phyloP scores from a whole-genome alignment of 75 land plant species.

The Isoetes taiwanensis region DNA sequence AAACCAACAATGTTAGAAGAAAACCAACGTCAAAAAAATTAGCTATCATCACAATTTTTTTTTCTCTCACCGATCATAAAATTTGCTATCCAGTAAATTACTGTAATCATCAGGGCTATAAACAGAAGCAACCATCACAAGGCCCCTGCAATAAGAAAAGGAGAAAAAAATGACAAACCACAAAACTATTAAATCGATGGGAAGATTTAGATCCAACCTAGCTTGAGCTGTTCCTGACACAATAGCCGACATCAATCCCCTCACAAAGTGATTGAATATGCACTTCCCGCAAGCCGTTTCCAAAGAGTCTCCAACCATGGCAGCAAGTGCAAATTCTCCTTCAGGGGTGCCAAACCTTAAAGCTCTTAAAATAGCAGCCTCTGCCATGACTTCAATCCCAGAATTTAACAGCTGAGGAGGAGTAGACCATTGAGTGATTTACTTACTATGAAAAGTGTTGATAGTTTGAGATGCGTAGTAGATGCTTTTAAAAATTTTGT shows the following conservation, averaged over 20 bases:
- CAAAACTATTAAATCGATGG: background rate
- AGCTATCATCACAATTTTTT: too few relatives aligned
- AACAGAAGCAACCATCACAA: conserved; percentile 50
- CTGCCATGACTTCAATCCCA: conserved; percentile 23
- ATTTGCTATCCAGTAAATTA: conserved; percentile 13
- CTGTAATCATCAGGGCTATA: conserved; percentile 52
- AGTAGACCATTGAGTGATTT: too few relatives aligned
- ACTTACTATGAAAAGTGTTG: too few relatives aligned
- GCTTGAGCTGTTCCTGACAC: conserved; percentile 50
- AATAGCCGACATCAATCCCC: conserved; percentile 34
- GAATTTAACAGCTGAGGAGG: too few relatives aligned
- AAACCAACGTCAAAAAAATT: background rate
- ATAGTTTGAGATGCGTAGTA: too few relatives aligned
- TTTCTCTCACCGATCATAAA: conserved; percentile 11
- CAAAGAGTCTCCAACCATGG: conserved; percentile 43
- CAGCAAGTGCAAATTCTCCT: conserved; percentile 72
- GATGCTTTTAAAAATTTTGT: too few relatives aligned
- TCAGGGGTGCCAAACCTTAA: conserved; percentile 53
- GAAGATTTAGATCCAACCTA: conserved; percentile 13
- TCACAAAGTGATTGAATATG: conserved; percentile 40
- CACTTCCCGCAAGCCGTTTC: conserved; percentile 22
- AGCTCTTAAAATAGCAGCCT: background rate
- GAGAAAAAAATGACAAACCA: conserved; percentile 1
- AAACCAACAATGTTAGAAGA: background rate
- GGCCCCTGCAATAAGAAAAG: conserved; percentile 27